These are phyloP conservation scores for Alternaria dauci DNA, from an alignment of 2,329 filamentous ascomycete species.

Conservation along the genomic window DNA sequence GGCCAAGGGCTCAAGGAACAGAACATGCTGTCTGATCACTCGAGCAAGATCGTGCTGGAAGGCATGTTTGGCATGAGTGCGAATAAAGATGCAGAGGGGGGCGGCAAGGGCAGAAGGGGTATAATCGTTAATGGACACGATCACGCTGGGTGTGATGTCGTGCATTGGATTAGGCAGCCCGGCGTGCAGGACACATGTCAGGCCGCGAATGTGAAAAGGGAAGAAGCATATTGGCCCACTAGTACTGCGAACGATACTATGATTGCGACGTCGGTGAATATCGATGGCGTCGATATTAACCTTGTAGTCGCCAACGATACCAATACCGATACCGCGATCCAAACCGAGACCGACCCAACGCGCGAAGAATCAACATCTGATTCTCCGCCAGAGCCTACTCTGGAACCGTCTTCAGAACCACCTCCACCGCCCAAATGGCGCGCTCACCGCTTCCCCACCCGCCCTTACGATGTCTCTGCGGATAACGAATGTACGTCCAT, in stretches of 20 bases:
- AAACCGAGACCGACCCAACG: neutral
- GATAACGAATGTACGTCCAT: slow-evolving; percentile 26
- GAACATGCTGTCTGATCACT: slow-evolving; percentile 81
- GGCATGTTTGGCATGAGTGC: slow-evolving; percentile 82
- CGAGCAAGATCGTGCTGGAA: slow-evolving; percentile 76
- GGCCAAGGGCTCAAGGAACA: slow-evolving; percentile 82
- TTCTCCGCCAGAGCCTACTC: slow-evolving; percentile 4
- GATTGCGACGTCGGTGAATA: neutral
- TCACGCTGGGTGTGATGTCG: slow-evolving; percentile 90
- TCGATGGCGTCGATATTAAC: slow-evolving; percentile 5
- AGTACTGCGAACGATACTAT: slow-evolving; percentile 10
- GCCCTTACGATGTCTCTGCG: slow-evolving; percentile 48
- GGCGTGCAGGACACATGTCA: slow-evolving; percentile 24
- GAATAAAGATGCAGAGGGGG: slow-evolving; percentile 64
- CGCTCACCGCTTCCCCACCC: slow-evolving; percentile 31
- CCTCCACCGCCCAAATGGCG: slow-evolving; percentile 30
- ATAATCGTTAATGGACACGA: slow-evolving; percentile 93
- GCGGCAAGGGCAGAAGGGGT: slow-evolving; percentile 74
- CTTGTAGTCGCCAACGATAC: slow-evolving; percentile 12
- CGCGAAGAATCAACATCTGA: slow-evolving; percentile 2
- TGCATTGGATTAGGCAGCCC: slow-evolving; percentile 67
- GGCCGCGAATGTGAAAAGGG: slow-evolving; percentile 11
- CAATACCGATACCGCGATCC: neutral
- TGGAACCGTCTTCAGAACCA: neutral
- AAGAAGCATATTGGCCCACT: slow-evolving; percentile 28